phyloP scores from a whole-genome alignment of 495 filamentous ascomycete species.

The Thermothielavioides terrestris region DNA sequence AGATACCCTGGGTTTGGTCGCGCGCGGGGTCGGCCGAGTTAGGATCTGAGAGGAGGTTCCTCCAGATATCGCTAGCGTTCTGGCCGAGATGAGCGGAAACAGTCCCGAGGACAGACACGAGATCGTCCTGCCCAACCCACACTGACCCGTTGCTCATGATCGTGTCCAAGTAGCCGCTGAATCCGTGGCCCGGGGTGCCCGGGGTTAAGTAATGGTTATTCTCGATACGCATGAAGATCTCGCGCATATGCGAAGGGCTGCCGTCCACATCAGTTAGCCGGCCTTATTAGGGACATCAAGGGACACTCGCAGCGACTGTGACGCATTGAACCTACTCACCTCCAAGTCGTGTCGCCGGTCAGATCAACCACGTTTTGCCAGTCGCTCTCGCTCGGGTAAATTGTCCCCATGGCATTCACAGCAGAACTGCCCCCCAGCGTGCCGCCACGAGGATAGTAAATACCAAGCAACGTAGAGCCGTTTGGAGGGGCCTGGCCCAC shows the following conservation, averaged over 20 bases:
- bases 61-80: neutral
- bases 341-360: slow-evolving; percentile 30
- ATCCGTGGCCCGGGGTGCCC: slow-evolving; percentile 32
- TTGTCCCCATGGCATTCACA: slow-evolving; percentile 31
- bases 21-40: slow-evolving; percentile 4
- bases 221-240: slow-evolving; percentile 28
- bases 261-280: neutral
- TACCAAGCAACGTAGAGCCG: slow-evolving; percentile 24
- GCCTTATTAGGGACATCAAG: neutral
- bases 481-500: slow-evolving; percentile 26
- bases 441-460: slow-evolving; percentile 30
- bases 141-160: slow-evolving; percentile 31
- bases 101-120: slow-evolving; percentile 29
- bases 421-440: slow-evolving; percentile 30
- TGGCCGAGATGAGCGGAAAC: neutral
- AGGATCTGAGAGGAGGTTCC: slow-evolving; percentile 12
- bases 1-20: slow-evolving; percentile 12
- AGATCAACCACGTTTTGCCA: slow-evolving; percentile 28
- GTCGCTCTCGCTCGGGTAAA: slow-evolving; percentile 28
- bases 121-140: slow-evolving; percentile 23
- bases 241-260: slow-evolving; percentile 30
- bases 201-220: slow-evolving; percentile 24
- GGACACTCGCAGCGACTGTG: too few species aligned
- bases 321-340: slow-evolving; percentile 7
- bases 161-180: slow-evolving; percentile 31